Percentiles rank a stretch among this genome's conserved stretches.
These are phyloP conservation scores for Vigna radiata DNA, from an alignment of 306 rosid genomes.

Conservation along the genomic window DNA sequence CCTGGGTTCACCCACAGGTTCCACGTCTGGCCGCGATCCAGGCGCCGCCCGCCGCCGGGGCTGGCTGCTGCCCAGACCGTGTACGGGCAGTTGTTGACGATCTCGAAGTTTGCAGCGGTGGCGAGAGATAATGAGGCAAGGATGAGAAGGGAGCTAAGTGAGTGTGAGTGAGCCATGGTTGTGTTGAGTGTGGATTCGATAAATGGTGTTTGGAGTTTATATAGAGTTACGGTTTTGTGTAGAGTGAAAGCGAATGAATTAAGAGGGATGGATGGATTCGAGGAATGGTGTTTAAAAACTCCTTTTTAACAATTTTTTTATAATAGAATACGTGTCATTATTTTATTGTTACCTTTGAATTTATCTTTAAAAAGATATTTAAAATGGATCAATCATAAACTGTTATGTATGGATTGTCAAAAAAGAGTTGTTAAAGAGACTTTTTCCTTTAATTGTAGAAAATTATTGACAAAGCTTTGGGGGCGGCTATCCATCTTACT, in stretches of 20 bases:
- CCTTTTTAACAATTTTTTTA: too few species aligned
- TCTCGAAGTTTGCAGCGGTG: slow-evolving; percentile 50
- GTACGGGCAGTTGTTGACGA: slow-evolving; percentile 61
- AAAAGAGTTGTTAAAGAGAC: too few species aligned
- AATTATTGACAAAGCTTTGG: background rate
- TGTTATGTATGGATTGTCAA: too few species aligned
- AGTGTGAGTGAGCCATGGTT: slow-evolving; percentile 23
- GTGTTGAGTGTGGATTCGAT: background rate
- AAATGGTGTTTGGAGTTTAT: slow-evolving; percentile 30
- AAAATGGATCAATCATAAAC: too few species aligned
- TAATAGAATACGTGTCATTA: too few species aligned
- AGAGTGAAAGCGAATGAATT: too few species aligned
- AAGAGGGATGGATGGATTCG: too few species aligned
- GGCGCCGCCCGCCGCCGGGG: slow-evolving; percentile 58
- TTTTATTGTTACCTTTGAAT: too few species aligned
- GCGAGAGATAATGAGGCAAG: background rate
- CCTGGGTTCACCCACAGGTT: slow-evolving; percentile 46
- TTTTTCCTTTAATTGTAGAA: too few species aligned
- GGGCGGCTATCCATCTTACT: slow-evolving; percentile 14
- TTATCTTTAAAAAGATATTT: too few species aligned
- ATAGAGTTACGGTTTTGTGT: slow-evolving; percentile 13
- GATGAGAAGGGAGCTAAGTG: slow-evolving; percentile 14
- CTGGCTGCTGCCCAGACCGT: slow-evolving; percentile 67
- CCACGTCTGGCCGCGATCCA: slow-evolving; percentile 53
- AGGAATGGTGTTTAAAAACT: too few species aligned